These are phyloP conservation scores for Tetraselmis striata DNA, from an alignment of 139 green algal genomes.

Conservation along the genomic window DNA sequence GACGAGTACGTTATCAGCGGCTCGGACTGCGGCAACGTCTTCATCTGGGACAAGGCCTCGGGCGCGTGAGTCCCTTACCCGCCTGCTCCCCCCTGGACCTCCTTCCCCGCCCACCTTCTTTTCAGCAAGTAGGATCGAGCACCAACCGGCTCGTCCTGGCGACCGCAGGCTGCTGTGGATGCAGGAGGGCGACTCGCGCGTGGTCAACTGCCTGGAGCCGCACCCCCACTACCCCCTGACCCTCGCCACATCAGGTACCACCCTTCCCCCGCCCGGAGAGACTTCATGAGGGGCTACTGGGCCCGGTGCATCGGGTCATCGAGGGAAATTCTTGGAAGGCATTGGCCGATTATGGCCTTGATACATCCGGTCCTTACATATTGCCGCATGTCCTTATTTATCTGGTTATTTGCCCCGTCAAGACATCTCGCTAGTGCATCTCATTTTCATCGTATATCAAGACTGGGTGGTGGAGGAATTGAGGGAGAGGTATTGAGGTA, in stretches of 20 bases:
- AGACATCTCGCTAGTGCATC: too few species aligned
- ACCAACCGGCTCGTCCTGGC: too few species aligned
- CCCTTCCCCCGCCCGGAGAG: not conserved
- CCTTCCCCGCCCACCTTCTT: too few species aligned
- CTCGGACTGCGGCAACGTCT: conserved; percentile 70
- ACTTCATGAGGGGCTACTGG: not conserved
- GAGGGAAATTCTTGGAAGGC: not conserved
- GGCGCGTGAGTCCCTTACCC: not conserved
- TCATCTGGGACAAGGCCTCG: conserved; percentile 50
- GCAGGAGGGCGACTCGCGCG: conserved; percentile 27
- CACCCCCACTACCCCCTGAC: conserved; percentile 36
- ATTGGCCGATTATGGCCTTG: not conserved
- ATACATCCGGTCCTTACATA: not conserved
- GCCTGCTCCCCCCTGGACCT: not conserved
- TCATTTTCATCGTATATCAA: not conserved
- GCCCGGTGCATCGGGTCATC: not conserved
- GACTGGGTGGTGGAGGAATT: not conserved
- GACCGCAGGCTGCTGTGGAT: conserved; percentile 18
- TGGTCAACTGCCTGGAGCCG: conserved; percentile 58
- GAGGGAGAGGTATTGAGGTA: not conserved
- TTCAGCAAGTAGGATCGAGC: too few species aligned
- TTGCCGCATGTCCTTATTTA: too few species aligned
- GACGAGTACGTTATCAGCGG: conserved; percentile 60
- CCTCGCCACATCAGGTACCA: conserved; percentile 32
- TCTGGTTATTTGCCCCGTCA: too few species aligned